A percentile compares a stretch with the other conserved stretches of the same genome.
Evolutionary conservation across 164 flowering plant genomes (phyloP).

Genomic region (Protea cynaroides): DNA sequence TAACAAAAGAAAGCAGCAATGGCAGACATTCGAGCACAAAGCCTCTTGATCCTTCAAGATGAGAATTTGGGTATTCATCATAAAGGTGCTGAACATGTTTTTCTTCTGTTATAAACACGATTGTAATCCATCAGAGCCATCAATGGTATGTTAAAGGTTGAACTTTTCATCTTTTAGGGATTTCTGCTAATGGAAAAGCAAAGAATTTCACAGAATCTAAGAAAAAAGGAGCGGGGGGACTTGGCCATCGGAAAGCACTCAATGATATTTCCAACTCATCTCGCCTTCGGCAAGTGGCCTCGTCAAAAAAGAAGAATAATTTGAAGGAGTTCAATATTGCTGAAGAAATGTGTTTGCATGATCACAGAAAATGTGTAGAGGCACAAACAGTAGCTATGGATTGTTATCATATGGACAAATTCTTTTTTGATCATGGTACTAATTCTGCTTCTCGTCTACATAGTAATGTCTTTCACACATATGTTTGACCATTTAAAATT

Average conservation of each 20-base stretch:
- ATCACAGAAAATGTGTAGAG: constrained; percentile 40
- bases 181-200: constrained; percentile 15
- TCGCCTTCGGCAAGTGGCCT: constrained; percentile 12
- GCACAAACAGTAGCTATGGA: constrained; percentile 14
- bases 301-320: constrained; percentile 21
- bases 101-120: not conserved
- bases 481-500: not conserved
- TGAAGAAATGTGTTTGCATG: constrained; percentile 40
- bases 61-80: constrained; percentile 21
- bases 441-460: not conserved
- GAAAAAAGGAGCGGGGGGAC: constrained; percentile 28
- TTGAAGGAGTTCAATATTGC: constrained; percentile 21
- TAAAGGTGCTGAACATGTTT: constrained; percentile 19
- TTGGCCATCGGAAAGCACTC: constrained; percentile 41
- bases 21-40: constrained; percentile 20
- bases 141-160: not conserved
- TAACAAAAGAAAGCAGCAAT: constrained; percentile 5
- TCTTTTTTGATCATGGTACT: constrained; percentile 34
- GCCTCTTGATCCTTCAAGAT: constrained; percentile 20
- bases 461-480: not conserved
- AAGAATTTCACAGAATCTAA: constrained; percentile 17
- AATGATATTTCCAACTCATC: constrained; percentile 47
- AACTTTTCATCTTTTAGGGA: constrained; percentile 15
- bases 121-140: too few relatives aligned
- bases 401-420: constrained; percentile 19